Evolutionary conservation across 148 eudicot genomes (phyloP).

Genomic region (Pharnaceum exiguum): DNA sequence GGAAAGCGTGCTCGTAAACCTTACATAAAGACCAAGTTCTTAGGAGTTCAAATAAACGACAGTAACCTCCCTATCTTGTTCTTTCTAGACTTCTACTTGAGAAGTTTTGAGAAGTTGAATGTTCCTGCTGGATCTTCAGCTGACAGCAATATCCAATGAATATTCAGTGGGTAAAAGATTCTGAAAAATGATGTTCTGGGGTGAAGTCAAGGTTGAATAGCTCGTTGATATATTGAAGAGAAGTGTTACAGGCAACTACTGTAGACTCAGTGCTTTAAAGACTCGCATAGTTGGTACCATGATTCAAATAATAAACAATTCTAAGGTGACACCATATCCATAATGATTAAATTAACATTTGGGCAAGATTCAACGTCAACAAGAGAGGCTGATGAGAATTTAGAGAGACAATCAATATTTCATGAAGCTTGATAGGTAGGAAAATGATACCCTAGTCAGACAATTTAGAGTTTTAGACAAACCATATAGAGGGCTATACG

Average conservation of each 20-base stretch:
- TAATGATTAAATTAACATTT: no score
- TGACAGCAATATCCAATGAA: conserved; percentile 2
- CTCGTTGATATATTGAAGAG: not conserved
- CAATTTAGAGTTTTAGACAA: no score
- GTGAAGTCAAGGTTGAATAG: not conserved
- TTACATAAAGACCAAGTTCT: not conserved
- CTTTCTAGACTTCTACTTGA: not conserved
- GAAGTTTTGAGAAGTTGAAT: not conserved
- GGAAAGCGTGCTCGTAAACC: not conserved
- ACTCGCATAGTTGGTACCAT: not conserved
- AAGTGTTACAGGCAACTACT: not conserved
- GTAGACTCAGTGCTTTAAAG: not conserved
- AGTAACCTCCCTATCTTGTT: not conserved
- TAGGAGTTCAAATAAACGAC: not conserved
- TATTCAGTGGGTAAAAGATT: conserved; percentile 4
- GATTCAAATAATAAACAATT: not conserved
- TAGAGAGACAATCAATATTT: no score
- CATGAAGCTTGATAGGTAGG: no score
- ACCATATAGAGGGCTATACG: no score
- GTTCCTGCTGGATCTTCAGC: not conserved
- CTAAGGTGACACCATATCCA: not conserved
- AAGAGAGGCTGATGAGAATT: not conserved
- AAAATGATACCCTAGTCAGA: no score
- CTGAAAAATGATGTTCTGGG: not conserved
- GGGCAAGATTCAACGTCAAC: not conserved